Percentiles rank a stretch among this genome's conserved stretches.
Conservation (phyloP, 2,329 filamentous ascomycete species). For the Stagonosporopsis cucurbitacearum region DNA sequence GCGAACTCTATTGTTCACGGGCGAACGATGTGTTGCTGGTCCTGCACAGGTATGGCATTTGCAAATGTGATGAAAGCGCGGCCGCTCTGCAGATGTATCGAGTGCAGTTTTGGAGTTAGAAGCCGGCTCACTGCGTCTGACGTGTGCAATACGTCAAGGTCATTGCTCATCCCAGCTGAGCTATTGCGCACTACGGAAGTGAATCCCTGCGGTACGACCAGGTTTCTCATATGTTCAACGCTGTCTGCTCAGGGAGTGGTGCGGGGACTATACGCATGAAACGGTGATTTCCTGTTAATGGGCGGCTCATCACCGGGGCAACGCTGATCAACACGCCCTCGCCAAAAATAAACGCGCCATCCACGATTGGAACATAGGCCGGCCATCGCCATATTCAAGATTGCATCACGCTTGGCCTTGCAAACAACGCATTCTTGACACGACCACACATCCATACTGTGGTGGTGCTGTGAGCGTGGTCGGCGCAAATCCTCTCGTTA, state of each 20-base stretch:
- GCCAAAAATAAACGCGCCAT: constrained; percentile 18
- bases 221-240: constrained; percentile 12
- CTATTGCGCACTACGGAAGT: not conserved
- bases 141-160: not conserved
- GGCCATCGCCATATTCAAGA: constrained; percentile 9
- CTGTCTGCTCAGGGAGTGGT: constrained; percentile 13
- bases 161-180: not conserved
- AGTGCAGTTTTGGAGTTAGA: not conserved
- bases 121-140: not conserved
- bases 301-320: constrained; percentile 9
- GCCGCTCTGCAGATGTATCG: not conserved
- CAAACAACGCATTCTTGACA: constrained; percentile 14
- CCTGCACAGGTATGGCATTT: constrained; percentile 6
- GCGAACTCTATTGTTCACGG: constrained; percentile 15
- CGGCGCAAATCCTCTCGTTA: constrained; percentile 17
- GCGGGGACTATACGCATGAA: constrained; percentile 16
- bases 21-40: constrained; percentile 3
- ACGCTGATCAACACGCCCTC: constrained; percentile 12
- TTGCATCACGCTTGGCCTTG: constrained; percentile 14
- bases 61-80: not conserved
- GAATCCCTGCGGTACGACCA: constrained; percentile 21
- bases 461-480: constrained; percentile 11
- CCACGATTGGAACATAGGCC: constrained; percentile 7
- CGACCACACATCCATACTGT: constrained; percentile 10
- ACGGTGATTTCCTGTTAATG: constrained; percentile 11